Base-by-base conservation (phyloP, 495 filamentous ascomycete genomes). In the Tuber calosporum region DNA sequence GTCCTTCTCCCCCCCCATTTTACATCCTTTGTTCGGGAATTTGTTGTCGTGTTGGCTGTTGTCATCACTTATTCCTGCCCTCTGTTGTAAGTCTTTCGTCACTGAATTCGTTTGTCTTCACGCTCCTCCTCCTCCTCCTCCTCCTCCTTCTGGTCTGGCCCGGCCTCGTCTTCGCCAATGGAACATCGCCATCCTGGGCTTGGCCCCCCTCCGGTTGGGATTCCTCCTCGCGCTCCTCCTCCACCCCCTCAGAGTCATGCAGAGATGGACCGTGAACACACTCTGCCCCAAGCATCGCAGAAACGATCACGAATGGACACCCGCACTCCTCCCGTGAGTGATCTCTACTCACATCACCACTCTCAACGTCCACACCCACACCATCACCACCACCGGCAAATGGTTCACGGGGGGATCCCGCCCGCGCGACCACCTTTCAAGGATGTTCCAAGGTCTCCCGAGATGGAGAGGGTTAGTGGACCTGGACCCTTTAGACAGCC, bases 241-340 rank as follows among this genome's bases (percentile, higher is more conserved):
- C 71, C 66, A 22, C 75, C 75, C 17, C 76, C 72, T 9, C 76
- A 79, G 48, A 68, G 36, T 15, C 48, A 68, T 67, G n/a, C 48
- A n/a, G 71, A 73, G 66, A 40, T 73, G 62, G 78, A 77, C 62
- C 78, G 77, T 74, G 78, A 80, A 53, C 77, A 77, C 40, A 62
- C 78, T 39, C 76, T 80, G 41, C 69, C 69, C 34, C 72, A 77
- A 13, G 69, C 78, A 19, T 73, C 73, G 0, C 78, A 73, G 69
- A 80, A 80, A 67, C 74, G 79, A 26, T 67, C 78, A 11, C 77
- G 78, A 48, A 80, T 80, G 72, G 78, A 80, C 62, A 73, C 78
- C 38, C 79, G 78, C 13, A 80, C 73, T 37, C 71, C 74, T 71
- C 72, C 79, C n/a, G 74, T 73, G 43, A 78, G 72, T 26, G 79